These are phyloP conservation scores for Globisporangium barbulae DNA, from an alignment of 352 stramenopile genomes.

Conservation along the genomic window DNA sequence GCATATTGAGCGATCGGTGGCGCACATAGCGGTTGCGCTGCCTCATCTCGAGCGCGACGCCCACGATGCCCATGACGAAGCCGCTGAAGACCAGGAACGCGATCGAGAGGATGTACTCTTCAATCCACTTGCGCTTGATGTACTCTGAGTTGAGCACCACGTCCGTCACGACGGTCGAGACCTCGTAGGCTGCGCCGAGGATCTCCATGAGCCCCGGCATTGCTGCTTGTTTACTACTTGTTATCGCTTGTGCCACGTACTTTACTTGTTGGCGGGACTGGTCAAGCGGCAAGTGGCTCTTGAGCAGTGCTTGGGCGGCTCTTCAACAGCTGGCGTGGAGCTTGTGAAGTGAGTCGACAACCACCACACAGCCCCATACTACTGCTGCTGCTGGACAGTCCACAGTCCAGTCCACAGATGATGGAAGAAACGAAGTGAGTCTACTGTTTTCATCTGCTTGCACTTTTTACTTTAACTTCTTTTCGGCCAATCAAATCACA, in stretches of 20 bases:
- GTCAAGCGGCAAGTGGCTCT: background rate
- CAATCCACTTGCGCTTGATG: conserved; percentile 59
- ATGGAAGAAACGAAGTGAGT: background rate
- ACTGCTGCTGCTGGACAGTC: background rate
- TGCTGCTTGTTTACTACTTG: background rate
- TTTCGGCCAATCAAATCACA: background rate
- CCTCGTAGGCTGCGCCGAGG: conserved; percentile 46
- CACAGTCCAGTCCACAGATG: background rate
- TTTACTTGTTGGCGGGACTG: background rate
- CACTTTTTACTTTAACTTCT: too few species aligned
- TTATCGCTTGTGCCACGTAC: background rate
- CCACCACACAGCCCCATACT: background rate
- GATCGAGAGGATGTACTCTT: conserved; percentile 75
- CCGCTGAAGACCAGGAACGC: conserved; percentile 57
- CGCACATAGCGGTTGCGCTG: conserved; percentile 36
- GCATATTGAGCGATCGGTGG: conserved; percentile 26
- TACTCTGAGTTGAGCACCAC: conserved; percentile 76
- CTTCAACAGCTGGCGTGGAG: background rate
- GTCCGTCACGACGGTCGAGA: conserved; percentile 67
- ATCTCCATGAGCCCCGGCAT: conserved; percentile 32
- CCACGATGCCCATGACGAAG: conserved; percentile 61
- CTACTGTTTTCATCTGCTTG: background rate
- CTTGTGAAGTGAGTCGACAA: background rate
- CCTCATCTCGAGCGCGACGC: conserved; percentile 38
- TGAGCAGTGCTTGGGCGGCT: background rate